These are phyloP conservation scores for Gracilaria caudata DNA, from an alignment of 23 red algal species.

Conservation along the genomic window DNA sequence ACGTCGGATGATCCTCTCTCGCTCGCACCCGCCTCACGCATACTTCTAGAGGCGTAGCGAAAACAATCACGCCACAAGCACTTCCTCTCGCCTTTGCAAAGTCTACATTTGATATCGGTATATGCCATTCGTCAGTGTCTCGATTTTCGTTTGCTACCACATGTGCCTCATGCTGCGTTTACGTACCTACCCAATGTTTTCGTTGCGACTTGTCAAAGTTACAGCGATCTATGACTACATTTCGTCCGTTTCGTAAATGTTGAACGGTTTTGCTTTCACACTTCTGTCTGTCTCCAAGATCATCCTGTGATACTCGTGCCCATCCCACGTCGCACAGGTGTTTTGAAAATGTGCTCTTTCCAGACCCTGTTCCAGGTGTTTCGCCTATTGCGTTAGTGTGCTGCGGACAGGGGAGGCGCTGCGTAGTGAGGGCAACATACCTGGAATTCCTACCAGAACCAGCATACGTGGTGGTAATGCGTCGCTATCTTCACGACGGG, in stretches of 20 bases:
- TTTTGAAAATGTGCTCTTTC: constrained; percentile 50
- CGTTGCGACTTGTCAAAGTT: constrained; percentile 63
- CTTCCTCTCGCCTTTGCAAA: constrained; percentile 32
- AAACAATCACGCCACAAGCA: constrained; percentile 47
- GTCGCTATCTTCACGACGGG: neutral
- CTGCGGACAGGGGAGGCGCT: neutral
- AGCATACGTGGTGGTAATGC: constrained; percentile 25
- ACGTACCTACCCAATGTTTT: constrained; percentile 57
- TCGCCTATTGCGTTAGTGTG: neutral
- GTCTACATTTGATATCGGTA: neutral
- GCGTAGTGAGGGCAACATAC: neutral
- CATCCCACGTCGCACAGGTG: constrained; percentile 12
- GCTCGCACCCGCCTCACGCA: constrained; percentile 41
- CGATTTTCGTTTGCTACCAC: neutral
- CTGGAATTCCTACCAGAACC: constrained; percentile 54
- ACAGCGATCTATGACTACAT: constrained; percentile 58
- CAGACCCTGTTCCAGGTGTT: constrained; percentile 1
- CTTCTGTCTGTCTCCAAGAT: constrained; percentile 26
- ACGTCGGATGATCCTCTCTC: constrained; percentile 19
- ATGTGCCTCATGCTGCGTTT: neutral
- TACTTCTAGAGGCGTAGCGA: constrained; percentile 13
- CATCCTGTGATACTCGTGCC: constrained; percentile 38
- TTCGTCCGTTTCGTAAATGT: neutral
- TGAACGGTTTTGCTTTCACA: constrained; percentile 9
- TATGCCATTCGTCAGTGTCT: neutral